Conservation (phyloP, 331 rosid genomes). For the Rhamnella rubrinervis region DNA sequence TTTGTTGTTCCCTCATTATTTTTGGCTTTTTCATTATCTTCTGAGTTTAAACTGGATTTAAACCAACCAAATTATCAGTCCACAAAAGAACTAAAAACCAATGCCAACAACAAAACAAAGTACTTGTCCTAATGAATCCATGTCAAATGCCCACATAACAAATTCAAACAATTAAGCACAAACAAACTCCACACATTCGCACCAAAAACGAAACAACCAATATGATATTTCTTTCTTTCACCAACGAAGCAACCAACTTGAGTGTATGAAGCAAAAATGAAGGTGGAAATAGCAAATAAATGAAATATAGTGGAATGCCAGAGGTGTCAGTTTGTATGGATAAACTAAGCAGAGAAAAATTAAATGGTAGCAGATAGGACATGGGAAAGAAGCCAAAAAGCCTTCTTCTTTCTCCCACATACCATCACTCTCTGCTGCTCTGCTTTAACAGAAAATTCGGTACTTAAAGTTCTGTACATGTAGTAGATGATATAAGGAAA, state of each 20-base stretch:
- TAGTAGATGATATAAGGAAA: slow-evolving; percentile 21
- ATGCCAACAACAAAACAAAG: no score
- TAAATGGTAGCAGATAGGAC: slow-evolving; percentile 20
- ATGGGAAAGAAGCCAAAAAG: slow-evolving; percentile 12
- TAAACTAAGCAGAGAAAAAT: slow-evolving; percentile 1
- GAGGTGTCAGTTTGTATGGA: slow-evolving; percentile 20
- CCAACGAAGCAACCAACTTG: neutral
- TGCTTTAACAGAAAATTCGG: slow-evolving; percentile 23
- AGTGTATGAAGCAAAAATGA: neutral
- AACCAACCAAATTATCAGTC: no score
- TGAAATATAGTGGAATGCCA: slow-evolving; percentile 33
- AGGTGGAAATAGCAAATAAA: neutral
- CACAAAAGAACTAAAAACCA: no score
- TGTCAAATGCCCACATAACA: no score
- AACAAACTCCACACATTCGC: no score
- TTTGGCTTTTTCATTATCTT: no score
- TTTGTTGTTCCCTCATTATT: no score
- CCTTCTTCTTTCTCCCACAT: slow-evolving; percentile 2
- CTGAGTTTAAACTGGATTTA: no score
- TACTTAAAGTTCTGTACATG: slow-evolving; percentile 61
- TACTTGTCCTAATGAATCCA: no score
- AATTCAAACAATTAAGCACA: no score
- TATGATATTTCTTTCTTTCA: neutral
- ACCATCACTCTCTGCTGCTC: neutral
- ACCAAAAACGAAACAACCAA: no score